Evolutionary conservation across 805 yeast species (phyloP).

Genomic region (Hanseniaspora occidentalis): DNA sequence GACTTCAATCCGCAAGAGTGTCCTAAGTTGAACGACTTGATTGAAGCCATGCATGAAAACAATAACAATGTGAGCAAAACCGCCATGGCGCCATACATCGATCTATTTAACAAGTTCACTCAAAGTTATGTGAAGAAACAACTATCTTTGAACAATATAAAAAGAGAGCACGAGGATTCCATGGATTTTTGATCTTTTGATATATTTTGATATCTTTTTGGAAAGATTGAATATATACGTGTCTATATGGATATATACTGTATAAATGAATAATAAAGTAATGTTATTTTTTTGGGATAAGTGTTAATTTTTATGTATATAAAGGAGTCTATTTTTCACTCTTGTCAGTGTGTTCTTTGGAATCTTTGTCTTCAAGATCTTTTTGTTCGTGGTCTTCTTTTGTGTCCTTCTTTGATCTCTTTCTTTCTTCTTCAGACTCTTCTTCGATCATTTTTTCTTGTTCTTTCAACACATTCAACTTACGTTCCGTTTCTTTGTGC

Average conservation of each 20-base stretch:
- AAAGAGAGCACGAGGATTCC: constrained; percentile 30
- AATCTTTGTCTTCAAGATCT: background rate
- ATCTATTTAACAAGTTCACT: constrained; percentile 53
- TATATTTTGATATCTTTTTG: constrained; percentile 7
- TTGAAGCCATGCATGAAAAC: constrained; percentile 47
- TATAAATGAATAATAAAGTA: background rate
- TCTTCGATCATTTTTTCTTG: constrained; percentile 76
- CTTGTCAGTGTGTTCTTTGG: background rate
- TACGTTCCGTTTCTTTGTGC: constrained; percentile 39
- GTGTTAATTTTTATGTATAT: too few relatives aligned
- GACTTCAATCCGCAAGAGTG: constrained; percentile 71
- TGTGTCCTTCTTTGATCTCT: constrained; percentile 14
- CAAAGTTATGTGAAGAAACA: constrained; percentile 45
- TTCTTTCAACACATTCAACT: constrained; percentile 61
- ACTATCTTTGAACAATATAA: constrained; percentile 16
- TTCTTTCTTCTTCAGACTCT: constrained; percentile 51
- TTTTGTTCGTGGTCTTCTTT: background rate
- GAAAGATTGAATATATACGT: too few relatives aligned
- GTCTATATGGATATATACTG: background rate
- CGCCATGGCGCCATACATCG: constrained; percentile 57
- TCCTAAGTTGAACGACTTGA: constrained; percentile 58
- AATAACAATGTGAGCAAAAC: constrained; percentile 41
- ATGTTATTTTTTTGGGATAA: background rate
- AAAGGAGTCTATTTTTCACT: too few relatives aligned
- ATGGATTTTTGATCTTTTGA: constrained; percentile 9